Base-by-base conservation (phyloP, 441 rosid genomes). In the Raphanus hybrid region DNA sequence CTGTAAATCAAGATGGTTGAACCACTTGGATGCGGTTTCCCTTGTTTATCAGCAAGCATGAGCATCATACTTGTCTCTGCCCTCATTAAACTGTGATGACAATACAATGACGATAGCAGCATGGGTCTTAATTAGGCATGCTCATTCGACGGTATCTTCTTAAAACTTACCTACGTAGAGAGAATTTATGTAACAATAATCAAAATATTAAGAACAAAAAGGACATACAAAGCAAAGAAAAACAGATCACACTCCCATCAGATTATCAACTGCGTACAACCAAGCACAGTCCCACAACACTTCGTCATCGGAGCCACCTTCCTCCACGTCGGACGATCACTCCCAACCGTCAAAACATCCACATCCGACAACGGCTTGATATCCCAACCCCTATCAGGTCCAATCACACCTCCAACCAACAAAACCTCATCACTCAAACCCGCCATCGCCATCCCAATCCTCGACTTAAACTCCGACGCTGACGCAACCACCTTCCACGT, bases 331-430 rank as follows among this genome's bases (percentile, higher is more conserved):
- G 93, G 90, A 75, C 93, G 88, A 60, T 90, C 97, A 34, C 75
- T 88, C 67, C 85, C 88, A 62, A 89, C 86, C 0, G 82, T 79
- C 78, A 87, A 82, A 50, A 82, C 84, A 43, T 92, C 97, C 3
- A 92, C 92, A 63, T 89, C 94, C 0, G 96, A 90, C 83, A 87
- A 69, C 0, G 90, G 91, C 75, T 85, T 87, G 71, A 94, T 85
- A 64, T 88, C 92, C 97, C 98, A 86, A 37, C 63, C n/a, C 57
- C 91, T 66, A 72, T 94, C 97, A 1, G 99, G 97, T 14, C 97
- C 96, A 41, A 94, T 89, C 57, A 94, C 93, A 69, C 99, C 99
- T 71, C 99, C 99, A 0, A 94, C 83, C 64, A 94, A 82, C 61
- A 87, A 88, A 16, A 94, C 83, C 65, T 94, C 96, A 29, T 84